phyloP scores from a whole-genome alignment of 2,329 filamentous ascomycete species.

The Nothopassalora personata region DNA sequence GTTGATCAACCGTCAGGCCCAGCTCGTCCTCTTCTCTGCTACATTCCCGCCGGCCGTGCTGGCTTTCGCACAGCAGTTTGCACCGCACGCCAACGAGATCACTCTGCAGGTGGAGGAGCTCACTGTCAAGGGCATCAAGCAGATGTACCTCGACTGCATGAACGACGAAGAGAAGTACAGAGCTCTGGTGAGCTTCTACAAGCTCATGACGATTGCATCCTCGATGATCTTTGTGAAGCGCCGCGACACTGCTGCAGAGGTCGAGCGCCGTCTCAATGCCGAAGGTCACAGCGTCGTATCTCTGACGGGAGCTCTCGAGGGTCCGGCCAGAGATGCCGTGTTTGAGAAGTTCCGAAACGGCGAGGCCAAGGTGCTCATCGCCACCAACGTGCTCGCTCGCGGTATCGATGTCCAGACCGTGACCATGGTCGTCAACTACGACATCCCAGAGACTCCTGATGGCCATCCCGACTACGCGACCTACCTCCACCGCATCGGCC shows the following conservation, averaged over 20 bases:
- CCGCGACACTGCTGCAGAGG: slow-evolving; percentile 76
- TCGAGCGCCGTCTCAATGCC: slow-evolving; percentile 75
- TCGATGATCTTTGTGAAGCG: slow-evolving; percentile 99
- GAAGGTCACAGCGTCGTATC: slow-evolving; percentile 92
- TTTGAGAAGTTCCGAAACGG: slow-evolving; percentile 83
- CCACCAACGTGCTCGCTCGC: slow-evolving; percentile 91
- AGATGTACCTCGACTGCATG: slow-evolving; percentile 93
- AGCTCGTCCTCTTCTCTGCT: slow-evolving; percentile 91
- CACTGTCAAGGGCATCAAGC: slow-evolving; percentile 93
- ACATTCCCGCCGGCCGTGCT: slow-evolving; percentile 86
- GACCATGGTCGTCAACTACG: slow-evolving; percentile 97
- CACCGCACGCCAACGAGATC: slow-evolving; percentile 78
- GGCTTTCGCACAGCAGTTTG: slow-evolving; percentile 76
- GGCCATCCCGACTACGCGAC: slow-evolving; percentile 82
- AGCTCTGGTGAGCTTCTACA: slow-evolving; percentile 86
- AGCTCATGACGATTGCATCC: slow-evolving; percentile 90
- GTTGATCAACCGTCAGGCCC: slow-evolving; percentile 66
- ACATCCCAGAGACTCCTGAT: slow-evolving; percentile 52
- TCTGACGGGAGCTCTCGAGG: slow-evolving; percentile 83
- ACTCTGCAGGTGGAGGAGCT: slow-evolving; percentile 85
- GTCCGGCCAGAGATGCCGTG: slow-evolving; percentile 72
- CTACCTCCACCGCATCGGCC: slow-evolving; percentile 95
- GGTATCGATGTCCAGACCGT: slow-evolving; percentile 91
- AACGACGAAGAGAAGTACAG: slow-evolving; percentile 79
- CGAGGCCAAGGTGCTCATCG: slow-evolving; percentile 90